Base-by-base conservation (phyloP, 1,284 basidiomycete species). In the Ganoderma sp. region DNA sequence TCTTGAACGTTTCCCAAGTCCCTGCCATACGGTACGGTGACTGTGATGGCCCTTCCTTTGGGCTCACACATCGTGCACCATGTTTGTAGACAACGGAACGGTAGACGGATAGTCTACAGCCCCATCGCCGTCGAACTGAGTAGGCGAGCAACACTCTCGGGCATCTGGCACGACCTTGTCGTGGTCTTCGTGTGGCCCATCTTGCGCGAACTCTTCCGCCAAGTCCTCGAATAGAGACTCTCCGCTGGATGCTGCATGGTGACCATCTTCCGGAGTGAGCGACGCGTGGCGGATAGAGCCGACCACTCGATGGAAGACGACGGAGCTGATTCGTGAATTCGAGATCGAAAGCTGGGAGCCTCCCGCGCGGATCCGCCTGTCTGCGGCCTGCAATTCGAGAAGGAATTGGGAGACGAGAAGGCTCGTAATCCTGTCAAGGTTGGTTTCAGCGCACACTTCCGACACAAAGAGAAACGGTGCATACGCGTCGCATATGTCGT, bases 351-450 rank as follows among this genome's bases (percentile, higher is more conserved):
- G 22, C 48, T 52, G 22, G 48, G 48, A 52, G 3, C 48, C 48
- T 2, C 48, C 22, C 4, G 22, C 48, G 48, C 48, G 48, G 12
- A 22, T 22, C 12, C 22, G 22, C n/a, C 14, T 17, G 28, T 56
- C 32, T 7, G 17, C 28, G 6, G 25, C 52, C 28, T 56, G 52
- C 5, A 56, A 10, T 28, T 56, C 52, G 28, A 56, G 52, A 9
- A 61, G 28, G 52, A 56, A 56, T 17, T 56, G 52, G 7, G 52
- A 56, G 25, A 56, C 28, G 52, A 56, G 28, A 10, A 56, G 32
- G 15, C 15, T 32, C 6, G 52, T 19, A 6, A 56, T 7, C 2
- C 52, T 56, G 17, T 28, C 5, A 28, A 14, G 28, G 1, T 56
- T 12, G 2, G 43, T n/a, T 50, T 22, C 17, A 50, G 14, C 28